Evolutionary conservation across 345 rosid genomes (phyloP), one percentile per base, ranked within the genome.

Genomic region (Schrenkiella parvula): DNA sequence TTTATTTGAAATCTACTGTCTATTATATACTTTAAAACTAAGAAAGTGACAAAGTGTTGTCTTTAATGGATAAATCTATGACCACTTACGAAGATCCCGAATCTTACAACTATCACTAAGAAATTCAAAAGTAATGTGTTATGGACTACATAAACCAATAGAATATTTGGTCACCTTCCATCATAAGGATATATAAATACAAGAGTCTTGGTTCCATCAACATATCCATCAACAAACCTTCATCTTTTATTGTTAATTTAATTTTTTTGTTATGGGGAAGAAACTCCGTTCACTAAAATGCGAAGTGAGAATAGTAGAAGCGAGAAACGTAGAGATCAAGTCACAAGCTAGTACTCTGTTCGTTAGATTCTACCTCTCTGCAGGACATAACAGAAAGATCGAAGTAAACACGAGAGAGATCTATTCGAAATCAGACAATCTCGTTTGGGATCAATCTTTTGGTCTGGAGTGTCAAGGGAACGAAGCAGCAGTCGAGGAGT

Each of bases 341-440:
- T 69, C 84, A 37, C 62, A 82, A 34, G 52, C 72, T 6, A 84
- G 76, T 26, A 62, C 28, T 50, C 55, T 90, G 52, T 89, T 93
- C 58, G 84, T 90, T 39, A 86, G 93, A 73, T 86, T 69, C 82
- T 86, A 85, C 74, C 87, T 90, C 18, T 72, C 86, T 4, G 50
- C 89, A n/a, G 87, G 84, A 57, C 68, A 79, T 35, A 80, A 82
- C 78, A 84, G 74, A 67, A 80, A 72, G 61, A 76, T 90, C 26
- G 79, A 77, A 66, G 79, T 93, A 2, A 80, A 90, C 61, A 89
- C 84, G 54, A 63, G 23, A 44, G 83, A 84, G 63, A 73, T 90
- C 53, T 56, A 84, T 39, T 69, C 86, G 2, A 79, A 54, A 15
- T 68, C 88, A 42, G 51, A 73, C 2, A 26, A 69, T 2, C 58